Percentiles rank a stretch among this genome's conserved stretches.
phyloP scores from a whole-genome alignment of 148 eudicot genomes.

The Fagopyrum homotropicum region DNA sequence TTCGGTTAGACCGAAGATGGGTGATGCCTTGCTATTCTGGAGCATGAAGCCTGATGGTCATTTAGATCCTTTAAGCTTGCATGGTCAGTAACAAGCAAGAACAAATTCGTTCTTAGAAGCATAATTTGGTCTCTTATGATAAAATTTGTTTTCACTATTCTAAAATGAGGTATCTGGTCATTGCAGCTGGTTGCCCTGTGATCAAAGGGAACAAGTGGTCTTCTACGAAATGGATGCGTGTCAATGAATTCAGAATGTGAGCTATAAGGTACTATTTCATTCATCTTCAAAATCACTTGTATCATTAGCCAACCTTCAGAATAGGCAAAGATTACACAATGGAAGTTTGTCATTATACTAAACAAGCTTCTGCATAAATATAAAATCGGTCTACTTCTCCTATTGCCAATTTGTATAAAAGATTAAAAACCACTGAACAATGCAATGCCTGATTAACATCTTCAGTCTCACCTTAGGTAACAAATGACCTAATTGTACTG shows the following conservation, averaged over 20 bases:
- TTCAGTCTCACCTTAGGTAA: not conserved
- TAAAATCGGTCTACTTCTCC: not conserved
- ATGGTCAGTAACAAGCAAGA: conserved; percentile 42
- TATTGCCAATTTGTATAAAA: not conserved
- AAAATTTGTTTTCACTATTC: not conserved
- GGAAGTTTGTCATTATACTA: too few relatives aligned
- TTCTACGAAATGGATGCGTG: conserved; percentile 27
- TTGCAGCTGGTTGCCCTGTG: conserved; percentile 25
- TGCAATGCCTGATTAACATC: not conserved
- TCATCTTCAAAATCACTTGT: not conserved
- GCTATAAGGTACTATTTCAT: not conserved
- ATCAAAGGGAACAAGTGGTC: conserved; percentile 28
- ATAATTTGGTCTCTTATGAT: not conserved
- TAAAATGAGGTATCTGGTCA: not conserved
- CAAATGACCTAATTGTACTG: not conserved
- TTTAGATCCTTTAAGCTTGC: conserved; percentile 83
- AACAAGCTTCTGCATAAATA: not conserved
- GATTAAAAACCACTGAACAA: not conserved
- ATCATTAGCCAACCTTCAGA: not conserved
- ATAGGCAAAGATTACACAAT: not conserved
- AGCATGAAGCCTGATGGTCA: conserved; percentile 92
- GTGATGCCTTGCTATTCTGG: conserved; percentile 97
- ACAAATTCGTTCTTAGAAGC: not conserved
- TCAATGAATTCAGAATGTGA: conserved; percentile 17
- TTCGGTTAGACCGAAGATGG: conserved; percentile 82